These are phyloP conservation scores for Petunia axillaris DNA, from an alignment of 257 asterid genomes.

Conservation along the genomic window DNA sequence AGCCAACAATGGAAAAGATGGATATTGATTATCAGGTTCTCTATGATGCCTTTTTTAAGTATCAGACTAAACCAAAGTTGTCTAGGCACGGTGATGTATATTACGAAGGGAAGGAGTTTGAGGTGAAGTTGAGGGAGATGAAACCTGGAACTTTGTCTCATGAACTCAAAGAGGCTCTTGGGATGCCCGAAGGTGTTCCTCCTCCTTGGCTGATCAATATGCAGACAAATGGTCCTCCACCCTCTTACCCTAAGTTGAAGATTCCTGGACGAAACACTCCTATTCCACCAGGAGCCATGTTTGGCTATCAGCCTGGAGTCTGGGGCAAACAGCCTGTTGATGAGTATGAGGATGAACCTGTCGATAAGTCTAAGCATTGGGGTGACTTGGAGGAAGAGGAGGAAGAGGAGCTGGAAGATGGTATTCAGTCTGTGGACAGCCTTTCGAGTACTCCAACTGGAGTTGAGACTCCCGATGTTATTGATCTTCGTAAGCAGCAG, in stretches of 20 bases:
- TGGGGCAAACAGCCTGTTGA: slow-evolving; percentile 99
- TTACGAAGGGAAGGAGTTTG: slow-evolving; percentile 93
- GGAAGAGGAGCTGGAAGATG: slow-evolving; percentile 82
- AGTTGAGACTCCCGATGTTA: too few relatives aligned
- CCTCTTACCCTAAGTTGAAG: slow-evolving; percentile 88
- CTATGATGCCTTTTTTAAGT: too few relatives aligned
- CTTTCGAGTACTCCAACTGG: slow-evolving; percentile 39
- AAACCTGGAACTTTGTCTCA: slow-evolving; percentile 78
- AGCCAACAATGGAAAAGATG: too few relatives aligned
- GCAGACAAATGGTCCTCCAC: slow-evolving; percentile 99
- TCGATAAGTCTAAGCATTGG: slow-evolving; percentile 89
- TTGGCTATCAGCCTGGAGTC: slow-evolving; percentile 89
- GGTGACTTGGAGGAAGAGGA: slow-evolving; percentile 93
- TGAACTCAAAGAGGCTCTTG: slow-evolving; percentile 49
- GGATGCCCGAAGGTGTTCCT: slow-evolving; percentile 96
- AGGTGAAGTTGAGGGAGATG: slow-evolving; percentile 93
- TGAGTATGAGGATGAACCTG: slow-evolving; percentile 83
- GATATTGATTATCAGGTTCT: too few relatives aligned
- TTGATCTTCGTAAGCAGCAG: slow-evolving; percentile 49
- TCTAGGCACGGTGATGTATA: slow-evolving; percentile 73
- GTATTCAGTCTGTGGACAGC: slow-evolving; percentile 87
- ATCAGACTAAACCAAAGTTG: too few relatives aligned
- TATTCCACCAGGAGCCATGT: slow-evolving; percentile 89
- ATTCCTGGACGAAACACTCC: slow-evolving; percentile 95
- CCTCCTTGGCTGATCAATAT: slow-evolving; percentile 98